These are phyloP conservation scores for Triangularia verruculosa DNA, from an alignment of 2,329 filamentous ascomycete species.

Conservation along the genomic window DNA sequence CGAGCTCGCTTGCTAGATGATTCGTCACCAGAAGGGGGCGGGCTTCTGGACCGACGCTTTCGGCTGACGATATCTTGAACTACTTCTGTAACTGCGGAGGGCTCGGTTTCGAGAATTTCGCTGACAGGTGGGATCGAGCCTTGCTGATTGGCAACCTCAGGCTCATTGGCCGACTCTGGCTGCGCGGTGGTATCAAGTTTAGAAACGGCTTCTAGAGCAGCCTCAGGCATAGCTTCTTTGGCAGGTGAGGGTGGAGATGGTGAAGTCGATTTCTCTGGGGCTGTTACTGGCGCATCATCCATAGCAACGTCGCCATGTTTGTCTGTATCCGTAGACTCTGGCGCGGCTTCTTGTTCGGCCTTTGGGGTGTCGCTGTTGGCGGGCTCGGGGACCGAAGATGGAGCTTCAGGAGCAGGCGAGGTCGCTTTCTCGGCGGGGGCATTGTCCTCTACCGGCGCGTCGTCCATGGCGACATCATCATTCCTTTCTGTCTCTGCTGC, in stretches of 20 bases:
- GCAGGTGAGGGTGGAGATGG: background rate
- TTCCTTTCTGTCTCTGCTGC: background rate
- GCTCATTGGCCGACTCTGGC: background rate
- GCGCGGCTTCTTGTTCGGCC: conserved; percentile 11
- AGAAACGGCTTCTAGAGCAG: background rate
- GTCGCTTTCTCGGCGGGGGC: background rate
- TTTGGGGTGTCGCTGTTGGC: conserved; percentile 6
- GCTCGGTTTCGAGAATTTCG: background rate
- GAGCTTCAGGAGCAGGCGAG: background rate
- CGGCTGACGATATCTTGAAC: conserved; percentile 24
- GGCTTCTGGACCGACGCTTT: conserved; percentile 29
- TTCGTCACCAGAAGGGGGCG: conserved; percentile 26
- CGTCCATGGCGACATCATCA: background rate
- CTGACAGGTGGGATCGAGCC: background rate
- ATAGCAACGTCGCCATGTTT: background rate
- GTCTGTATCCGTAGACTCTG: conserved; percentile 4
- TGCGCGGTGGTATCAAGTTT: background rate
- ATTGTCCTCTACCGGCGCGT: background rate
- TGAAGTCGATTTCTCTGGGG: background rate
- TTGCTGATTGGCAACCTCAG: background rate
- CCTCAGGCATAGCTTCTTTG: background rate
- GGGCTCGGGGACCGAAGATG: background rate
- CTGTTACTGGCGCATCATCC: background rate
- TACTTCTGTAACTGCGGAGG: conserved; percentile 21
- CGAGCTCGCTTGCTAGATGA: conserved; percentile 25